Evolutionary conservation across 73 alveolate species (phyloP).

Genomic region (Tetrahymena malaccensis): DNA sequence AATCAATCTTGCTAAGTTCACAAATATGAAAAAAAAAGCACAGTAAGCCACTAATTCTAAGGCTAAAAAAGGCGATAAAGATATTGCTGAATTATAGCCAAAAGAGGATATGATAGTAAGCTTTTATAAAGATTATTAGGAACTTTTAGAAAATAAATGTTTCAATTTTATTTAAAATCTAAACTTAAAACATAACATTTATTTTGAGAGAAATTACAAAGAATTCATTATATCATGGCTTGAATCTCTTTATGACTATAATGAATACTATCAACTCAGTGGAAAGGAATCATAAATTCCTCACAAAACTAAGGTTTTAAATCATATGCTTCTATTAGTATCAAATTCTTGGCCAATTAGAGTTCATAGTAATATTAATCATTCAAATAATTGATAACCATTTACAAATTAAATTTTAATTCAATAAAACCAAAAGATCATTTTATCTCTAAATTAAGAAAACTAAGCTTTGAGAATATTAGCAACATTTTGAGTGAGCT

Average conservation of each 20-base stretch:
- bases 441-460: background rate
- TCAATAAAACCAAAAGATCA: background rate
- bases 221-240: background rate
- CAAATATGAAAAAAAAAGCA: no score
- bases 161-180: background rate
- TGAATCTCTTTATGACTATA: background rate
- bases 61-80: background rate
- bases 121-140: background rate
- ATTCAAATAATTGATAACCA: background rate
- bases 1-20: no score
- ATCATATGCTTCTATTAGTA: background rate
- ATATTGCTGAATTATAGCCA: no score
- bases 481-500: background rate
- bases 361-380: background rate
- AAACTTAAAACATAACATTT: background rate
- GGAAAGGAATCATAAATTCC: background rate
- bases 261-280: background rate
- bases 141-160: background rate
- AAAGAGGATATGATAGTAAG: background rate
- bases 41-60: background rate
- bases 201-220: background rate
- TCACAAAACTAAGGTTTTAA: background rate
- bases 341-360: background rate
- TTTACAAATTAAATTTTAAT: background rate
- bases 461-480: background rate